Percentiles rank a stretch among this genome's conserved stretches.
Conservation (phyloP, 352 stramenopile genomes). For the Chrysophaeum taylorii region DNA sequence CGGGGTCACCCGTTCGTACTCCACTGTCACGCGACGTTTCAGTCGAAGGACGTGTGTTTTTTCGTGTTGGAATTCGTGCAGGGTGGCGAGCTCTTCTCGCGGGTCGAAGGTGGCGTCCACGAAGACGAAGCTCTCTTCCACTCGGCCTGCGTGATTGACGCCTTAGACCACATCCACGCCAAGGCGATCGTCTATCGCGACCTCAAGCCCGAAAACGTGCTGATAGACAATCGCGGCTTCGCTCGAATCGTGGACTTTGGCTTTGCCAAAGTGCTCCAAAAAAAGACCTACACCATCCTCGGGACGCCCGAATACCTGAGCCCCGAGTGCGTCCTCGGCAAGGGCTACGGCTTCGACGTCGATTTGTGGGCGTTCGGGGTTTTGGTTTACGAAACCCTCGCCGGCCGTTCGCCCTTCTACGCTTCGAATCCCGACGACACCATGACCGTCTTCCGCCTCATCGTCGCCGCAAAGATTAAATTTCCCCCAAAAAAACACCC, state of each 20-base stretch:
- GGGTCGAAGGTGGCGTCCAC: slow-evolving; percentile 23
- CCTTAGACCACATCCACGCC: slow-evolving; percentile 63
- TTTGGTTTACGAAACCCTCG: slow-evolving; percentile 89
- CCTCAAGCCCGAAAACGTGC: slow-evolving; percentile 76
- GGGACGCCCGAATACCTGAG: slow-evolving; percentile 22
- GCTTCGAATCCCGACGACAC: background rate
- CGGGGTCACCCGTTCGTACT: slow-evolving; percentile 19
- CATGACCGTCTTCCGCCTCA: too few species aligned
- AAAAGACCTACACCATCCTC: slow-evolving; percentile 85
- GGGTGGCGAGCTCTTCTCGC: background rate
- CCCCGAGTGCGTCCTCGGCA: slow-evolving; percentile 27
- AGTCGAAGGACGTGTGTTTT: background rate
- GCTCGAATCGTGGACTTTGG: slow-evolving; percentile 67
- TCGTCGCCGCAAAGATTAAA: background rate
- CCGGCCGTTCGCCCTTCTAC: slow-evolving; percentile 76
- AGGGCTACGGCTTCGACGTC: slow-evolving; percentile 82
- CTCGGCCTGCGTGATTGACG: slow-evolving; percentile 35
- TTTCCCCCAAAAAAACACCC: too few species aligned
- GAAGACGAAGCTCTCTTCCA: slow-evolving; percentile 36
- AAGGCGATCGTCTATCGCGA: slow-evolving; percentile 70
- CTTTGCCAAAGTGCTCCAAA: slow-evolving; percentile 68
- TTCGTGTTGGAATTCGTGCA: slow-evolving; percentile 16
- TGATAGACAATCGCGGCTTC: slow-evolving; percentile 71
- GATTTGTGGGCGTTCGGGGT: slow-evolving; percentile 90
- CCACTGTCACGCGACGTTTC: slow-evolving; percentile 18